Evolutionary conservation across 2,329 filamentous ascomycete genomes (phyloP).

Genomic region (Aspergillus udagawae): DNA sequence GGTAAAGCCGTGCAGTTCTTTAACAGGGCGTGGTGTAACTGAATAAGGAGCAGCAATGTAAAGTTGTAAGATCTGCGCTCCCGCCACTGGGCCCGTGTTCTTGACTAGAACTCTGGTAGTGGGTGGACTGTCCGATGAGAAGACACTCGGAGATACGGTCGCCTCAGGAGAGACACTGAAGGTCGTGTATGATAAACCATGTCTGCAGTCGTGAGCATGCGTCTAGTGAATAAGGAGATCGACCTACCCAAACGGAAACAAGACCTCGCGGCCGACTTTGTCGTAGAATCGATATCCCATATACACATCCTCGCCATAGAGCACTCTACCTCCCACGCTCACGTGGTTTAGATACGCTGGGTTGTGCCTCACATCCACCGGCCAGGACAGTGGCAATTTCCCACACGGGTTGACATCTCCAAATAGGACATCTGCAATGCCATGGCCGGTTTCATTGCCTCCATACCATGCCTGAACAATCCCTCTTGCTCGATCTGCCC

Average conservation of each 20-base stretch:
- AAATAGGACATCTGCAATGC: slow-evolving; percentile 72
- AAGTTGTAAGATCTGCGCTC: slow-evolving; percentile 51
- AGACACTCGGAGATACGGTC: slow-evolving; percentile 13
- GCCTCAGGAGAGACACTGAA: slow-evolving; percentile 52
- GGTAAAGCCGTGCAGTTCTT: slow-evolving; percentile 45
- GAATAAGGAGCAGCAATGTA: slow-evolving; percentile 29
- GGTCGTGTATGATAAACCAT: slow-evolving; percentile 70
- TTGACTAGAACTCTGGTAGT: slow-evolving; percentile 42
- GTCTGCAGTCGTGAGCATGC: slow-evolving; percentile 34
- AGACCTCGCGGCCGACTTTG: slow-evolving; percentile 56
- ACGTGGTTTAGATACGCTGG: slow-evolving; percentile 70
- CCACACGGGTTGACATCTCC: slow-evolving; percentile 68
- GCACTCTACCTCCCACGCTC: slow-evolving; percentile 63
- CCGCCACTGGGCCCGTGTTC: slow-evolving; percentile 50
- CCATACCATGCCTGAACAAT: slow-evolving; percentile 77
- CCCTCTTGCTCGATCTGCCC: slow-evolving; percentile 43
- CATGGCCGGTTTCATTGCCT: slow-evolving; percentile 76
- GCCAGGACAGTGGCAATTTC: slow-evolving; percentile 70
- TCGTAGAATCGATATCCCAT: slow-evolving; percentile 78
- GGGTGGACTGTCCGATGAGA: slow-evolving; percentile 43
- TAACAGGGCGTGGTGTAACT: slow-evolving; percentile 33
- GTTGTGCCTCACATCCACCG: slow-evolving; percentile 61
- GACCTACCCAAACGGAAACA: slow-evolving; percentile 63
- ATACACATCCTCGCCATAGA: slow-evolving; percentile 76
- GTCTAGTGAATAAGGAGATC: background rate